Evolutionary conservation across 441 rosid species (phyloP).

Genomic region (Melastoma candidum): DNA sequence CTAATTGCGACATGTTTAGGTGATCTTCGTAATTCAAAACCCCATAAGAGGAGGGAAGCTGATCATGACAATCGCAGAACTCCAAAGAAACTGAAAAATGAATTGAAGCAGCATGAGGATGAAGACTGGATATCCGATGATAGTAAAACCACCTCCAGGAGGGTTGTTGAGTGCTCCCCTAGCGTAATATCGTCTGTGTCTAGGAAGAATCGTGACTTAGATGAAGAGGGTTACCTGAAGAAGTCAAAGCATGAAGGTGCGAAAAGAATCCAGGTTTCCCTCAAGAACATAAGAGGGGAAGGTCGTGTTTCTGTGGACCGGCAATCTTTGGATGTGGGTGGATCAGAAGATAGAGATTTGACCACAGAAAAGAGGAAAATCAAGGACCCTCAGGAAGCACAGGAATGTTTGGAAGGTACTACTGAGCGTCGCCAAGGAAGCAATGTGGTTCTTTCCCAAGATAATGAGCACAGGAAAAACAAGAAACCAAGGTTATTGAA

Average conservation of each 20-base stretch:
- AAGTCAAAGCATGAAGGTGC: slow-evolving; percentile 24
- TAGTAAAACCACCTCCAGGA: too few species aligned
- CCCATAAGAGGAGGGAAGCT: slow-evolving; percentile 36
- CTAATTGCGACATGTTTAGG: slow-evolving; percentile 24
- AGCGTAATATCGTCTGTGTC: slow-evolving; percentile 14
- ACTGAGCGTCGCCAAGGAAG: too few species aligned
- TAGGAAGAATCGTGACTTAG: slow-evolving; percentile 18
- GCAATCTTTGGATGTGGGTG: slow-evolving; percentile 28
- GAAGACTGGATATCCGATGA: slow-evolving; percentile 14
- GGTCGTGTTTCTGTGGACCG: slow-evolving; percentile 31
- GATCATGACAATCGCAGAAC: slow-evolving; percentile 23
- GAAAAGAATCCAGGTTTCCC: slow-evolving; percentile 27
- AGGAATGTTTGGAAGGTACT: slow-evolving; percentile 10
- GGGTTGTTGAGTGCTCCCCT: too few species aligned
- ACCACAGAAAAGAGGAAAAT: slow-evolving; percentile 37
- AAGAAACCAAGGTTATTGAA: slow-evolving; percentile 7
- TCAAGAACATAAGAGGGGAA: slow-evolving; percentile 26
- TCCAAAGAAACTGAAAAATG: slow-evolving; percentile 30
- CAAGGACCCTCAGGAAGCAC: slow-evolving; percentile 27
- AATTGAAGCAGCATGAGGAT: slow-evolving; percentile 11
- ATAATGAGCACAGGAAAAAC: slow-evolving; percentile 14
- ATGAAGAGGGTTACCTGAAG: slow-evolving; percentile 15
- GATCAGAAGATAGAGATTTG: slow-evolving; percentile 21
- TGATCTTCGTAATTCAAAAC: slow-evolving; percentile 24
- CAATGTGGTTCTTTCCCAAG: too few species aligned